Percentiles rank a stretch among this genome's conserved stretches.
These are phyloP conservation scores for Xylariaceae sp. DNA, from an alignment of 2,329 filamentous ascomycete genomes.

Conservation along the genomic window DNA sequence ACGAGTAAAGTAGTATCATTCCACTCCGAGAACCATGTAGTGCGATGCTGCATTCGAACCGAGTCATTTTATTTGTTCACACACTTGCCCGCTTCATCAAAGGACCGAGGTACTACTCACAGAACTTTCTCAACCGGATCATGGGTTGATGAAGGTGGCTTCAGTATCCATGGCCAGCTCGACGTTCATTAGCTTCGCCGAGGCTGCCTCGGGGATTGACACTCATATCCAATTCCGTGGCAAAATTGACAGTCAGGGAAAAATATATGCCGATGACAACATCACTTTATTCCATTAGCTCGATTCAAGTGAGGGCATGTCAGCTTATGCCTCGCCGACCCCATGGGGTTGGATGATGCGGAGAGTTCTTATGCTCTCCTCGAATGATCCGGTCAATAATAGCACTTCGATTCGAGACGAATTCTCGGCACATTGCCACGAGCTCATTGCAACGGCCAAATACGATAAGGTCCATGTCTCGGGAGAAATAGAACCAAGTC, in stretches of 20 bases:
- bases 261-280: not conserved
- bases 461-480: constrained; percentile 1
- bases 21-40: not conserved
- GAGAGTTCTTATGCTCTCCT: not conserved
- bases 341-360: constrained; percentile 11
- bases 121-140: not conserved
- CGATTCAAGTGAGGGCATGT: not conserved
- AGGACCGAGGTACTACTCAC: not conserved
- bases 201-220: not conserved
- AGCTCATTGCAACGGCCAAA: constrained; percentile 4
- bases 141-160: not conserved
- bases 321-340: not conserved
- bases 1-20: not conserved
- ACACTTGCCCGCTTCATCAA: not conserved
- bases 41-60: not conserved
- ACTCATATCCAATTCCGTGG: not conserved
- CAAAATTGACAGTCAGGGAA: not conserved
- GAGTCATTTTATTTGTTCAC: not conserved
- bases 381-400: not conserved
- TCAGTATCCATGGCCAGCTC: not conserved
- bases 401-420: constrained; percentile 2
- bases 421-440: constrained; percentile 10
- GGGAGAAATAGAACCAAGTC: constrained; percentile 4
- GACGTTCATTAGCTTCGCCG: not conserved
- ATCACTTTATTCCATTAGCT: not conserved